Conservation (phyloP, 768 basidiomycete species). For the Mycena filopes region DNA sequence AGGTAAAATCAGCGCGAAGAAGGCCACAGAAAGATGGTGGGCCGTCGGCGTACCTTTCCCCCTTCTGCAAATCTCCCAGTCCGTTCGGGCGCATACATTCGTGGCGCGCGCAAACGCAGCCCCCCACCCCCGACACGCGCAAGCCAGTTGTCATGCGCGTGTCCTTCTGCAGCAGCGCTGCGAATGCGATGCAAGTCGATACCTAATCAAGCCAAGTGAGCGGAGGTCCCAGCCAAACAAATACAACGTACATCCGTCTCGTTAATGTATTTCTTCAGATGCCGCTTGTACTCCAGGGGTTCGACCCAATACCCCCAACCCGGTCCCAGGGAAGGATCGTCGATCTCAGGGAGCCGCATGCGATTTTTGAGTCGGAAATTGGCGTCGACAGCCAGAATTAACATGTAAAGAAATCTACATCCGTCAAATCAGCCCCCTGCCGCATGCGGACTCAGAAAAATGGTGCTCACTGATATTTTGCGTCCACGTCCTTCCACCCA, state of each 20-base stretch:
- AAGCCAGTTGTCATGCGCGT: constrained; percentile 21
- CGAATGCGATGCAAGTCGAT: constrained; percentile 31
- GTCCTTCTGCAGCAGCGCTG: constrained; percentile 32
- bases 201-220: constrained; percentile 19
- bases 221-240: neutral
- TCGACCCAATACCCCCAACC: constrained; percentile 32
- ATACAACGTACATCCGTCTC: constrained; percentile 16
- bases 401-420: constrained; percentile 25
- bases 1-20: no score
- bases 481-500: constrained; percentile 19
- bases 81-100: constrained; percentile 31
- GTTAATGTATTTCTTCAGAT: constrained; percentile 4
- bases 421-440: no score
- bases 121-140: constrained; percentile 22
- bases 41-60: constrained; percentile 37
- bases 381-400: constrained; percentile 28
- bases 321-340: constrained; percentile 29
- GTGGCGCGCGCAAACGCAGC: constrained; percentile 31
- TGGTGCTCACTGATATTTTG: neutral
- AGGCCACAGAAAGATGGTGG: constrained; percentile 23
- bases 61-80: constrained; percentile 37
- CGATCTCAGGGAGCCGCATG: constrained; percentile 7
- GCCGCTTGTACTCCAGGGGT: constrained; percentile 14
- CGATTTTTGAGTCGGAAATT: constrained; percentile 36
- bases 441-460: no score